Percentiles rank a stretch among this genome's conserved stretches.
Evolutionary conservation across 2,329 filamentous ascomycete species (phyloP).

Genomic region (Sclerotinia sclerotiorum): DNA sequence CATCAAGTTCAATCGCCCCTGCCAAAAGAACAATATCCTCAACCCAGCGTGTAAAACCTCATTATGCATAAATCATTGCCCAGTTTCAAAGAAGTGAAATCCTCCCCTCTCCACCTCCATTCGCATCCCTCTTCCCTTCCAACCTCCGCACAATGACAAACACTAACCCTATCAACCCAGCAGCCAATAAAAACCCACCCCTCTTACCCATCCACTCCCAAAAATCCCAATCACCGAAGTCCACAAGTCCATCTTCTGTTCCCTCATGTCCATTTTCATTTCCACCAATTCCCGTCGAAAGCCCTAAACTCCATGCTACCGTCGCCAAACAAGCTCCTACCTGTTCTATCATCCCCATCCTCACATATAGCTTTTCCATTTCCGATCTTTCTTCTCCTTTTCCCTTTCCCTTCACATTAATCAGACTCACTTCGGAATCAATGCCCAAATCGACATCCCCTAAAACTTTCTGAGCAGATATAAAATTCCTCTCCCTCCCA

Average conservation of each 20-base stretch:
- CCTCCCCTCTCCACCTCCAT: not conserved
- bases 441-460: not conserved
- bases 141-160: not conserved
- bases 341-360: slow-evolving; percentile 3
- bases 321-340: slow-evolving; percentile 1
- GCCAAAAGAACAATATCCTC: not conserved
- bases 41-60: not conserved
- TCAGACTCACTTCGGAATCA: not conserved
- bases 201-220: not conserved
- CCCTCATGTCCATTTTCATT: not conserved
- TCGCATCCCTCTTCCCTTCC: not conserved
- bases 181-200: not conserved
- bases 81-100: not conserved
- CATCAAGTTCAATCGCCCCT: not conserved
- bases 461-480: not conserved
- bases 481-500: not conserved
- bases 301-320: slow-evolving; percentile 12
- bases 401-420: not conserved
- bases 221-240: not conserved
- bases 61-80: not conserved
- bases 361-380: not conserved
- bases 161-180: not conserved
- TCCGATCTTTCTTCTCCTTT: not conserved
- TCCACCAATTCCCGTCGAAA: not conserved
- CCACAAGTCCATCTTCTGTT: not conserved